Conservation (phyloP, 2,329 filamentous ascomycete genomes). For the Knufia petricola region DNA sequence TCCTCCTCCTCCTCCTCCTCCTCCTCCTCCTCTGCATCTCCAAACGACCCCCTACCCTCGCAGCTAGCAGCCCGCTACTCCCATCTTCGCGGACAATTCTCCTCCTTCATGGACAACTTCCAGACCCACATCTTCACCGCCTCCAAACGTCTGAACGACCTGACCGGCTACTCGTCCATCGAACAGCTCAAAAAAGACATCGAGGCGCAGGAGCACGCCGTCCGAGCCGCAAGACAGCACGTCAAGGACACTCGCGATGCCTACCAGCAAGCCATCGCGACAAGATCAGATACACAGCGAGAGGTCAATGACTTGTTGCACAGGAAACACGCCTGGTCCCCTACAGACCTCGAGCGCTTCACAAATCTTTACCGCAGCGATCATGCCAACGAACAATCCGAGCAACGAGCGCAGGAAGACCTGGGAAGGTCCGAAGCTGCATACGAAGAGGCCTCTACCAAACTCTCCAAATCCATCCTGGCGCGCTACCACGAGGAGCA, state of each 20-base stretch:
- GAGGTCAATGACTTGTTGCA: conserved; percentile 92
- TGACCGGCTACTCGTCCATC: conserved; percentile 90
- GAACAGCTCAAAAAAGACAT: conserved; percentile 76
- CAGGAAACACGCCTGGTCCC: conserved; percentile 85
- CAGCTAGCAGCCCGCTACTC: conserved; percentile 46
- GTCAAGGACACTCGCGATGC: conserved; percentile 63
- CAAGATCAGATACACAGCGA: conserved; percentile 79
- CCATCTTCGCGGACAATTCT: conserved; percentile 50
- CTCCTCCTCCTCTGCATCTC: conserved; percentile 2
- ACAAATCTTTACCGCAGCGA: conserved; percentile 85
- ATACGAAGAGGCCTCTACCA: conserved; percentile 65
- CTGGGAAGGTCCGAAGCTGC: conserved; percentile 68
- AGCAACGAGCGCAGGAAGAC: conserved; percentile 59
- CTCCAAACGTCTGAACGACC: conserved; percentile 79
- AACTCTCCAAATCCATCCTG: conserved; percentile 72
- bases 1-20: conserved; percentile 25
- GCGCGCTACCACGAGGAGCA: conserved; percentile 97
- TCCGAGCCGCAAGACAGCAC: conserved; percentile 46
- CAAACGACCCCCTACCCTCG: conserved; percentile 39
- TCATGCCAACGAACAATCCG: conserved; percentile 82
- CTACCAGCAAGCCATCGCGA: conserved; percentile 75
- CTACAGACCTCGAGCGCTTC: conserved; percentile 83
- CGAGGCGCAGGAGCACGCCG: conserved; percentile 50
- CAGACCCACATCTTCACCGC: conserved; percentile 77
- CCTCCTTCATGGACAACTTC: conserved; percentile 73